Evolutionary conservation across 139 green algal species (phyloP).

Genomic region (Limnomonas spitsbergensis): DNA sequence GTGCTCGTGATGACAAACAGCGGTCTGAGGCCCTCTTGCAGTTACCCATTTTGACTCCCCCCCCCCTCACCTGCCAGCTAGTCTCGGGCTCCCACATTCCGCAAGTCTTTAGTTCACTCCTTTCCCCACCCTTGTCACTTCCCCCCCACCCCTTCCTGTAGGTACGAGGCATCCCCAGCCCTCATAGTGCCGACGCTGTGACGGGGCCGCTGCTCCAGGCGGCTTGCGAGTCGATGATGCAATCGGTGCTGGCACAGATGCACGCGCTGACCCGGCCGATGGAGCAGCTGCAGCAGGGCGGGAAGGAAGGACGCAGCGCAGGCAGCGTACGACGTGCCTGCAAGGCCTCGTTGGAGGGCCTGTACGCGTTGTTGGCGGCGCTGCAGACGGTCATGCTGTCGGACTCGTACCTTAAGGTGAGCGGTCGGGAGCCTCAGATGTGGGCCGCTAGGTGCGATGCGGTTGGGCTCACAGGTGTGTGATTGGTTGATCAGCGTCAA

Average conservation of each 20-base stretch:
- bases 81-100: not conserved
- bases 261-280: slow-evolving; percentile 36
- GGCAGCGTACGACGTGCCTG: not conserved
- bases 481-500: too few relatives aligned
- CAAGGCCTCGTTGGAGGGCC: slow-evolving; percentile 4
- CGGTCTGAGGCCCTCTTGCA: slow-evolving; percentile 29
- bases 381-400: slow-evolving; percentile 40
- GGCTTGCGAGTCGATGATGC: slow-evolving; percentile 47
- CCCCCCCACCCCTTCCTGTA: not conserved
- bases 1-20: slow-evolving; percentile 41
- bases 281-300: slow-evolving; percentile 12
- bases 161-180: not conserved
- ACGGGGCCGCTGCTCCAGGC: slow-evolving; percentile 22
- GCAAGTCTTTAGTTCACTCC: not conserved
- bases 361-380: slow-evolving; percentile 11
- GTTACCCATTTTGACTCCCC: not conserved
- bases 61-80: not conserved
- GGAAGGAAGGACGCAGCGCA: not conserved
- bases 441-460: too few relatives aligned
- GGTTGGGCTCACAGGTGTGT: too few relatives aligned
- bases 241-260: slow-evolving; percentile 44
- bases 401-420: slow-evolving; percentile 46
- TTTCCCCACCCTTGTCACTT: not conserved
- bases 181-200: not conserved
- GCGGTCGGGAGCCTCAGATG: too few relatives aligned